Percentiles rank a stretch among this genome's conserved stretches.
phyloP scores from a whole-genome alignment of 2,329 filamentous ascomycete genomes.

The Ophiostoma tasmaniense region DNA sequence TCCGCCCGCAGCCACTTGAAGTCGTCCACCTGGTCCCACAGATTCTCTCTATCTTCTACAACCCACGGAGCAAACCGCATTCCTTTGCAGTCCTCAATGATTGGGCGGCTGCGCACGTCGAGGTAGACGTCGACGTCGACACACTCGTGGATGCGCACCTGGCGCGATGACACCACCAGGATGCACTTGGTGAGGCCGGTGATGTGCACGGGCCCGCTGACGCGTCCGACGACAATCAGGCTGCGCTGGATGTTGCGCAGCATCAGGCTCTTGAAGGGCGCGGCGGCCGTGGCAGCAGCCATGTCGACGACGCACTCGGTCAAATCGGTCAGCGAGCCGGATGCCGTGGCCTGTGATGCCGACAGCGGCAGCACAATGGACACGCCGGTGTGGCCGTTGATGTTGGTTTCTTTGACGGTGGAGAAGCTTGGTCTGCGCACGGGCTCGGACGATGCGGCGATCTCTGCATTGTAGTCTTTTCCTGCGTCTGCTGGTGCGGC shows the following conservation, averaged over 20 bases:
- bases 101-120: conserved; percentile 71
- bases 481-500: background rate
- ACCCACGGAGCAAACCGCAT: conserved; percentile 73
- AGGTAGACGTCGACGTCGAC: conserved; percentile 75
- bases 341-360: conserved; percentile 61
- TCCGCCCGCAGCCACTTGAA: conserved; percentile 93
- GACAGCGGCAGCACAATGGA: conserved; percentile 71
- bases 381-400: conserved; percentile 57
- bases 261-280: conserved; percentile 56
- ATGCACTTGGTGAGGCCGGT: conserved; percentile 65
- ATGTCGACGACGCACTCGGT: conserved; percentile 70
- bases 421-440: conserved; percentile 58
- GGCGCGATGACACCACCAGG: conserved; percentile 71
- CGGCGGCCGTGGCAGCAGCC: conserved; percentile 47
- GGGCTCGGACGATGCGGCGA: conserved; percentile 32
- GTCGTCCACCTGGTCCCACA: conserved; percentile 88
- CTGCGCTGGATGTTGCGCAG: conserved; percentile 62
- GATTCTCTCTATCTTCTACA: conserved; percentile 42
- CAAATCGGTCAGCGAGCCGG: conserved; percentile 64
- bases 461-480: conserved; percentile 52
- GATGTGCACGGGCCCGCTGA: conserved; percentile 74
- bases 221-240: conserved; percentile 68
- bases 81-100: conserved; percentile 79
- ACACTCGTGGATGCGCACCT: conserved; percentile 89
- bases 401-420: conserved; percentile 50